A percentile compares a stretch with the other conserved stretches of the same genome.
Conservation (phyloP, 108 stramenopile genomes). For the Epithemia pelagica region DNA sequence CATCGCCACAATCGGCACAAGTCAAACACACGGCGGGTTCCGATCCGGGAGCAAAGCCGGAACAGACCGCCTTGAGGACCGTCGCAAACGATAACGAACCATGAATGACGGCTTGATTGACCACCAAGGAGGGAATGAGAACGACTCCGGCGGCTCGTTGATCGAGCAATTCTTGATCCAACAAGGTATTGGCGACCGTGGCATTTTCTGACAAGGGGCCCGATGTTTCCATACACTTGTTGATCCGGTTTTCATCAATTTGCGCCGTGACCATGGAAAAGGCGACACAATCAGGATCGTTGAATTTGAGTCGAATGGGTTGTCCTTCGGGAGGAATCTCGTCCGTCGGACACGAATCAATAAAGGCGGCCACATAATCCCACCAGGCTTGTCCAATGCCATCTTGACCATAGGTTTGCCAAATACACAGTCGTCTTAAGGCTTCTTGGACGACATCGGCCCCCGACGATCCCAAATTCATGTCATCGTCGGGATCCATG, state of each 20-base stretch:
- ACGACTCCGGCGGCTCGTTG: conserved; percentile 57
- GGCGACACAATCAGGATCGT: conserved; percentile 73
- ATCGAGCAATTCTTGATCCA: conserved; percentile 45
- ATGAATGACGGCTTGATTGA: conserved; percentile 83
- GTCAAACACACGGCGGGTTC: conserved; percentile 56
- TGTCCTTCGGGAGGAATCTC: not conserved
- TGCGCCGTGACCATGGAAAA: conserved; percentile 50
- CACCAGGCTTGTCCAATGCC: conserved; percentile 87
- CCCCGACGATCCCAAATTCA: conserved; percentile 78
- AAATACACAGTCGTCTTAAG: conserved; percentile 86
- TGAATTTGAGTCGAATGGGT: conserved; percentile 47
- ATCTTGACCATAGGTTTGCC: conserved; percentile 74
- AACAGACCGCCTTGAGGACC: conserved; percentile 89
- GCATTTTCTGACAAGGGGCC: conserved; percentile 61
- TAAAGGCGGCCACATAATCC: conserved; percentile 78
- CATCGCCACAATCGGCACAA: conserved; percentile 30
- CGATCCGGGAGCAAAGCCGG: conserved; percentile 75
- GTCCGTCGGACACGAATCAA: conserved; percentile 42
- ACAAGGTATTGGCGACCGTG: conserved; percentile 15
- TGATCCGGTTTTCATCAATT: conserved; percentile 52
- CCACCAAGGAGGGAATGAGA: conserved; percentile 75
- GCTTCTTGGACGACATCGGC: conserved; percentile 89
- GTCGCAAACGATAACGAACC: conserved; percentile 56
- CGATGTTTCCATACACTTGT: conserved; percentile 71
- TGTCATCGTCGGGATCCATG: conserved; percentile 85